Evolutionary conservation across 2,329 filamentous ascomycete genomes (phyloP).

Genomic region (Pestalotiopsis sp.): DNA sequence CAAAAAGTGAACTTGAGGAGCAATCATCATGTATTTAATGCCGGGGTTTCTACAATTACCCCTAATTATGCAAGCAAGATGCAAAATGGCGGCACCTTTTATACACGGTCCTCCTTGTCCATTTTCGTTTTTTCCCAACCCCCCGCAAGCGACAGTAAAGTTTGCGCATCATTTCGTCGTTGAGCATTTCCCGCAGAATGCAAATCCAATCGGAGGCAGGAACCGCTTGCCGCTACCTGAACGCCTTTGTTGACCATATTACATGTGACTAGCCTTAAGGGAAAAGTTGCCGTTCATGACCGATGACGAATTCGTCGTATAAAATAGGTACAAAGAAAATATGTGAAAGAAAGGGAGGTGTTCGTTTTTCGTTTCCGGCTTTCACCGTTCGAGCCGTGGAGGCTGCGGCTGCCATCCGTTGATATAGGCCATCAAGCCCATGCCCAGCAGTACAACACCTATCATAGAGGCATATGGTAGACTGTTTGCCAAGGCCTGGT

Average conservation of each 20-base stretch:
- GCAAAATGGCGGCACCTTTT: background rate
- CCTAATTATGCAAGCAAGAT: slow-evolving; percentile 1
- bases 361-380: slow-evolving; percentile 6
- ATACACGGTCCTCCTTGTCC: background rate
- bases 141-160: background rate
- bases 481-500: slow-evolving; percentile 53
- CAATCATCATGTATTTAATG: slow-evolving; percentile 1
- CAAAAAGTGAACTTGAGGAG: background rate
- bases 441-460: slow-evolving; percentile 78
- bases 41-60: background rate
- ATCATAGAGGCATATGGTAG: slow-evolving; percentile 82
- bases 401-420: slow-evolving; percentile 73
- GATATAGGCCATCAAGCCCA: slow-evolving; percentile 84
- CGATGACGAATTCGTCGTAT: slow-evolving; percentile 1
- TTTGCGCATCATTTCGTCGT: slow-evolving; percentile 1
- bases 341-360: slow-evolving; percentile 14
- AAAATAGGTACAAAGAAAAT: slow-evolving; percentile 10
- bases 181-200: slow-evolving; percentile 3
- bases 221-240: slow-evolving; percentile 6
- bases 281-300: background rate
- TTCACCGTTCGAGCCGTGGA: slow-evolving; percentile 35
- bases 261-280: background rate
- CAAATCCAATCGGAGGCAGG: background rate
- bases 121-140: background rate
- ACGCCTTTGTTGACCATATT: slow-evolving; percentile 8